Base-by-base conservation (phyloP, 2,329 filamentous ascomycete genomes). In the Thelonectria blattea region DNA sequence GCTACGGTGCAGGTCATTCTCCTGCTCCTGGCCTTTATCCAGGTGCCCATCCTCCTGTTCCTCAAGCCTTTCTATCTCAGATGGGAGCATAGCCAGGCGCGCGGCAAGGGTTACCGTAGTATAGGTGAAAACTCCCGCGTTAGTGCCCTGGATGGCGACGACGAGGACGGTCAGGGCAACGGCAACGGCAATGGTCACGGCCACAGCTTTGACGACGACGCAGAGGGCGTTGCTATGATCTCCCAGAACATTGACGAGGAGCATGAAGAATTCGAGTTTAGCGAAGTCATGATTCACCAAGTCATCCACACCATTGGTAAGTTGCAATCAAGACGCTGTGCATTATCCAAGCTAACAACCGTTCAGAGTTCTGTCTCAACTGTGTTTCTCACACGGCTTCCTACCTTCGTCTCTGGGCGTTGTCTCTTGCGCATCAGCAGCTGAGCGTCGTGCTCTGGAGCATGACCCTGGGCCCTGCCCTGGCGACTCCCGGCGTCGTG, bases 351-450 rank as follows among this genome's bases (percentile, higher is more conserved):
- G 37, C 74, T 81, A 74, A 80, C 63, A 32, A 14, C 3, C 24
- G 8, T 56, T 5, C 68, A 93, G 92, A 99, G 84, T 99, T 99
- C 82, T 99, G 95, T 75, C 85, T 99, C 71, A 99, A 99, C 83
- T 98, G 94, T 77, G 94, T 99, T 65, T 99, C 95, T 30, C 95
- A 99, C 80, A 99, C 96, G 5, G 95, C 95, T 5, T 99, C 95
- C 1, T 99, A 99, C 79, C 90, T 99, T 49, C 95, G 95, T 83
- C 91, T 99, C 46, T 99, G 95, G 95, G 95, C 95, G 32, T 79
- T 99, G 70, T 99, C 95, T 2, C 89, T 99, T 61, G 95, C 95
- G 32, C 95, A 99, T 83, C 95, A 99, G 77, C 95, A 98, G 84
- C 88, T 99, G 62, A 97, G 92, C 50, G 90, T 93, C 66, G 95